phyloP scores from a whole-genome alignment of 306 rosid genomes.

The Prunus campanulata region DNA sequence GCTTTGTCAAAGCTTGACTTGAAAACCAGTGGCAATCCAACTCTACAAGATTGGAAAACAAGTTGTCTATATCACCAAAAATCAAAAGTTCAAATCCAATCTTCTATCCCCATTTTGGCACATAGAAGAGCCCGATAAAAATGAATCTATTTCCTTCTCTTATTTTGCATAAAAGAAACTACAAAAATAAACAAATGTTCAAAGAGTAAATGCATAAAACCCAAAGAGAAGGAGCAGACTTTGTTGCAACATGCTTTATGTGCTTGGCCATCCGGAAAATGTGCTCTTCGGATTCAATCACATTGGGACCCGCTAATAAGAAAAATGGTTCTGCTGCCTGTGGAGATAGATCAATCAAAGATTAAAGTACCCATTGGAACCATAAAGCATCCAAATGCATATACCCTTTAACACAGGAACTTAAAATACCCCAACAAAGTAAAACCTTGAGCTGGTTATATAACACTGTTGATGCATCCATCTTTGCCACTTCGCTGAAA shows the following conservation, averaged over 20 bases:
- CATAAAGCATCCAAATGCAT: constrained; percentile 10
- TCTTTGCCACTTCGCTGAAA: constrained; percentile 16
- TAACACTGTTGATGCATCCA: constrained; percentile 40
- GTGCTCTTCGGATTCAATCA: constrained; percentile 93
- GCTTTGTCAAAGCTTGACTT: constrained; percentile 98
- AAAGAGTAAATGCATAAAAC: not conserved
- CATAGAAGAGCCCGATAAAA: too few relatives aligned
- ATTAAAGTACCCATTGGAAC: not conserved
- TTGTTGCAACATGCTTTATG: constrained; percentile 61
- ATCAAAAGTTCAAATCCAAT: not conserved
- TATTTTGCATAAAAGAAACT: not conserved
- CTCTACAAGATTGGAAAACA: constrained; percentile 45
- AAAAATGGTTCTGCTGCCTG: constrained; percentile 88
- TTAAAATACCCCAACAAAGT: not conserved
- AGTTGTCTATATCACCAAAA: constrained; percentile 1
- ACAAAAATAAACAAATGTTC: not conserved
- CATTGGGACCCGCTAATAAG: constrained; percentile 90
- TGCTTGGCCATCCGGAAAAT: constrained; percentile 73
- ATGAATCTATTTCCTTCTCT: too few relatives aligned
- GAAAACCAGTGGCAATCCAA: constrained; percentile 88
- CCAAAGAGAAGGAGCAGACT: constrained; percentile 42
- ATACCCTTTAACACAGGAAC: not conserved
- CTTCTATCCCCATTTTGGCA: not conserved
- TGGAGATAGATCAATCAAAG: constrained; percentile 21
- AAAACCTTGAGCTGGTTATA: constrained; percentile 50